Evolutionary conservation across 192 early-diverging fungal species (phyloP).

Genomic region (Fimicolochytrium jonesii): DNA sequence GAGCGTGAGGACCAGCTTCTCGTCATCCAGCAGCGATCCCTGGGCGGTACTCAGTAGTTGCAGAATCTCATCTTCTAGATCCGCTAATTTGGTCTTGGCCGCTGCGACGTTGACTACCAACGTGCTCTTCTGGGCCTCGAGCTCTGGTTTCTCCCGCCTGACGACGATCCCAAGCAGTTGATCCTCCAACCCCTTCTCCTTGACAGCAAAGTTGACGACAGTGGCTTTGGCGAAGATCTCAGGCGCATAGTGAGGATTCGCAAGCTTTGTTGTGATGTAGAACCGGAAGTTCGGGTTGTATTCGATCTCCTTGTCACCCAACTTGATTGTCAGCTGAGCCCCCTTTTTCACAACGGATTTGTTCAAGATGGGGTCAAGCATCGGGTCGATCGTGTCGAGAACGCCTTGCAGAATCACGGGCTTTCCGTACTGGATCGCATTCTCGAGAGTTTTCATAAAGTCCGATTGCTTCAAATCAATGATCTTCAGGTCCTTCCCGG

Average conservation of each 20-base stretch:
- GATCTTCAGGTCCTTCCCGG: slow-evolving; percentile 50
- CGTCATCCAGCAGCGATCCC: slow-evolving; percentile 59
- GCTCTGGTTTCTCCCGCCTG: slow-evolving; percentile 51
- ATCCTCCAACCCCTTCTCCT: slow-evolving; percentile 59
- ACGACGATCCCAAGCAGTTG: slow-evolving; percentile 59
- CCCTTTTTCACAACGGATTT: slow-evolving; percentile 58
- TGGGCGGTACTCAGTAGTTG: slow-evolving; percentile 59
- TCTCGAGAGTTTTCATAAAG: slow-evolving; percentile 54
- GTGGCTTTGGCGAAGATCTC: slow-evolving; percentile 64
- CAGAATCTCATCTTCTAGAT: slow-evolving; percentile 60
- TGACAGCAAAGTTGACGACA: slow-evolving; percentile 62
- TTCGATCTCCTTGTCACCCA: slow-evolving; percentile 60
- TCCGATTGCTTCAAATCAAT: slow-evolving; percentile 56
- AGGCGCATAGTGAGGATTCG: slow-evolving; percentile 57
- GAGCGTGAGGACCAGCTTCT: slow-evolving; percentile 58
- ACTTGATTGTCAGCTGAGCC: slow-evolving; percentile 45
- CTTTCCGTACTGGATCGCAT: slow-evolving; percentile 53
- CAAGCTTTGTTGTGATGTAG: slow-evolving; percentile 58
- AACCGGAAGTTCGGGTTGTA: slow-evolving; percentile 60
- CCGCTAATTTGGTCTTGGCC: slow-evolving; percentile 54
- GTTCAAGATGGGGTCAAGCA: slow-evolving; percentile 55
- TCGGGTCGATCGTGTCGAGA: slow-evolving; percentile 50
- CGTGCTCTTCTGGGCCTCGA: slow-evolving; percentile 58
- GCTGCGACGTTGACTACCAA: slow-evolving; percentile 56
- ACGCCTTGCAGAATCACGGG: slow-evolving; percentile 57